Evolutionary conservation across 768 basidiomycete genomes (phyloP).

Genomic region (Phanerochaete carnosa): DNA sequence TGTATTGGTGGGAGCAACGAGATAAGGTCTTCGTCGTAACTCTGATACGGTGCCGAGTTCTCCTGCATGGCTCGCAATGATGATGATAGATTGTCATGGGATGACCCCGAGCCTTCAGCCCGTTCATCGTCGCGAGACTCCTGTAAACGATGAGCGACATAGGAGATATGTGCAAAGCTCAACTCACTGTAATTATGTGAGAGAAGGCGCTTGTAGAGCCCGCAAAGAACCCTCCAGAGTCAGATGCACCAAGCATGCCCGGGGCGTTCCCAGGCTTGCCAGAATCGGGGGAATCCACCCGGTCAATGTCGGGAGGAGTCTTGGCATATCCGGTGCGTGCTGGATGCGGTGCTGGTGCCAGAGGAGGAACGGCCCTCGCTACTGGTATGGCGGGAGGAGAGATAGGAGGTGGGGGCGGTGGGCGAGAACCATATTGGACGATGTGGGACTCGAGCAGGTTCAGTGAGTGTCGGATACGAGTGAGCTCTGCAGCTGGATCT

Average conservation of each 20-base stretch:
- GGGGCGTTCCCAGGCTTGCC: slow-evolving; percentile 36
- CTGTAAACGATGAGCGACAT: background rate
- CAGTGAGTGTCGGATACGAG: slow-evolving; percentile 65
- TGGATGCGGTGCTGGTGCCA: slow-evolving; percentile 30
- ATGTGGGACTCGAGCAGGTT: slow-evolving; percentile 63
- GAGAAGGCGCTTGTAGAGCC: slow-evolving; percentile 78
- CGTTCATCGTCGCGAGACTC: slow-evolving; percentile 19
- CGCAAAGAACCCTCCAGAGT: slow-evolving; percentile 67
- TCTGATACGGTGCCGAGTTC: slow-evolving; percentile 27
- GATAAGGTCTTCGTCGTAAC: slow-evolving; percentile 72
- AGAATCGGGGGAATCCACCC: background rate
- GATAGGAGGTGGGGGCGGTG: slow-evolving; percentile 35
- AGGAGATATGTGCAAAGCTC: background rate
- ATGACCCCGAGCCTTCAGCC: slow-evolving; percentile 9
- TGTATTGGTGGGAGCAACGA: slow-evolving; percentile 60
- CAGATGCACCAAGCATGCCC: slow-evolving; percentile 64
- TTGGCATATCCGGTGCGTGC: slow-evolving; percentile 38
- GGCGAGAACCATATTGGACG: slow-evolving; percentile 28
- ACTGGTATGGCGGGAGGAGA: background rate
- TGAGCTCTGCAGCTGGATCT: slow-evolving; percentile 65
- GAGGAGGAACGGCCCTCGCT: background rate
- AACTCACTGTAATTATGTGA: slow-evolving; percentile 59
- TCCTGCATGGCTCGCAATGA: slow-evolving; percentile 28
- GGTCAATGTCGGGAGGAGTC: slow-evolving; percentile 14
- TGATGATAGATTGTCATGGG: slow-evolving; percentile 14